Conservation (phyloP, 176 grass and related monocot genomes). For the Musa beccarii region DNA sequence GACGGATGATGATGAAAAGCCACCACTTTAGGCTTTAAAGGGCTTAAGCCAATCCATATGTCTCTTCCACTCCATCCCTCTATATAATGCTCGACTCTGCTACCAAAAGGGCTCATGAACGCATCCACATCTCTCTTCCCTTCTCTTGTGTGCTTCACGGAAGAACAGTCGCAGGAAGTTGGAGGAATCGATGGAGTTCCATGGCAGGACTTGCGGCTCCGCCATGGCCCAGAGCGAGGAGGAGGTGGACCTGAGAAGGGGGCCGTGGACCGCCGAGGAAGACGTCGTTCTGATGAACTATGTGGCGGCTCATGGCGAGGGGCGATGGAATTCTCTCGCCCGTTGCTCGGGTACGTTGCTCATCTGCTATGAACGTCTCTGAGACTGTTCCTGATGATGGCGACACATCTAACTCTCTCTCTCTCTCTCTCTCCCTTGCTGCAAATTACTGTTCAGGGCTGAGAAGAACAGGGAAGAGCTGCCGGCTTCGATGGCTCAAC, state of each 20-base stretch:
- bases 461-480: constrained; percentile 93
- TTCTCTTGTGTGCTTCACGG: neutral
- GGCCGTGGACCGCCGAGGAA: constrained; percentile 90
- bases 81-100: neutral
- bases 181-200: neutral
- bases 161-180: neutral
- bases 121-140: neutral
- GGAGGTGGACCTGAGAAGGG: constrained; percentile 41
- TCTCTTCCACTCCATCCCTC: neutral
- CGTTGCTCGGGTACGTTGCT: constrained; percentile 58
- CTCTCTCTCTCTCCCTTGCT: no score
- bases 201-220: neutral
- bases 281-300: constrained; percentile 78
- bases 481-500: constrained; percentile 91
- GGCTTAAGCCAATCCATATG: neutral
- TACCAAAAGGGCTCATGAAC: no score
- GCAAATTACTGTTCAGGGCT: constrained; percentile 31
- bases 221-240: no score
- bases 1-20: neutral
- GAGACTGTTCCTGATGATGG: no score
- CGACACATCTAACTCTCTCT: neutral
- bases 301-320: constrained; percentile 69
- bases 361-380: no score
- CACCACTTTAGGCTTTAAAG: neutral
- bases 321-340: constrained; percentile 87